phyloP scores from a whole-genome alignment of 192 early-diverging fungal genomes.

The Diversispora eburnea region DNA sequence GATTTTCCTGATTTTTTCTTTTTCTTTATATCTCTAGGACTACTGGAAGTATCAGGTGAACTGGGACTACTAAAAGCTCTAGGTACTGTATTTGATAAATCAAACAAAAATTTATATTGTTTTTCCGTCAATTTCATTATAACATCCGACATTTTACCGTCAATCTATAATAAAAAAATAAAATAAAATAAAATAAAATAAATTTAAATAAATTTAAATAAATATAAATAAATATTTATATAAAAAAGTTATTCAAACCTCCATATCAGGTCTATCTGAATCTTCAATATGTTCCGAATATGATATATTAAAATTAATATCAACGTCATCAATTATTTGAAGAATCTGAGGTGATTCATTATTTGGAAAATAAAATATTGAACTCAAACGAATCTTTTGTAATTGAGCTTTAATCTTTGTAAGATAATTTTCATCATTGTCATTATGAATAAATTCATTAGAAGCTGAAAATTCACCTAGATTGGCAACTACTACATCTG shows the following conservation, averaged over 20 bases:
- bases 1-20: too few relatives aligned
- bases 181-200: neutral
- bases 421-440: conserved; percentile 48
- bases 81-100: conserved; percentile 54
- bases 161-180: conserved; percentile 31
- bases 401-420: conserved; percentile 64
- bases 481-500: conserved; percentile 71
- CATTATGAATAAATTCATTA: conserved; percentile 65
- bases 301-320: conserved; percentile 68
- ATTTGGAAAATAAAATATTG: conserved; percentile 44
- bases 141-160: conserved; percentile 68
- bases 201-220: too few relatives aligned
- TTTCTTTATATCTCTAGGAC: too few relatives aligned
- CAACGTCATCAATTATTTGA: conserved; percentile 83
- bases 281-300: conserved; percentile 53
- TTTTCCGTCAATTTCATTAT: conserved; percentile 73
- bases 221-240: neutral
- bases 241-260: conserved; percentile 26
- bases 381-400: conserved; percentile 56
- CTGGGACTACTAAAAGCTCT: conserved; percentile 39
- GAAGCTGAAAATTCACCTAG: conserved; percentile 83
- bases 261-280: conserved; percentile 53
- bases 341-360: conserved; percentile 50
- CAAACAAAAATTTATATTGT: conserved; percentile 81
- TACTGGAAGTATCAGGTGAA: neutral